phyloP scores from a whole-genome alignment of 768 basidiomycete genomes.

The Mrakia blollopis region DNA sequence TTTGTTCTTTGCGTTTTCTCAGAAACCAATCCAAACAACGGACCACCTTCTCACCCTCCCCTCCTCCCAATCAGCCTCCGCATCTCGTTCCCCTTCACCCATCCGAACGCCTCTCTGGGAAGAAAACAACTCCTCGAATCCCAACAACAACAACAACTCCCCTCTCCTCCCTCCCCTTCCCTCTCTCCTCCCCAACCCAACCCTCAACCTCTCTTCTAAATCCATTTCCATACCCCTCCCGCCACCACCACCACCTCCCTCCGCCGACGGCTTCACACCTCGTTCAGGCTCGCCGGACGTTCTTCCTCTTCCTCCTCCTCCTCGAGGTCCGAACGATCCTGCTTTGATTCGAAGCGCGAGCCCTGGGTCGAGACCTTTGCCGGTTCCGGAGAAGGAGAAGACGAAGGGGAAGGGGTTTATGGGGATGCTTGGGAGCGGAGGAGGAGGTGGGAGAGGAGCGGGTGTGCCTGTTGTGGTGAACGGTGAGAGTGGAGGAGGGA shows the following conservation, averaged over 20 bases:
- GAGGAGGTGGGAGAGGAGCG: background rate
- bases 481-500: background rate
- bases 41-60: slow-evolving; percentile 18
- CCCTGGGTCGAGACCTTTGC: slow-evolving; percentile 1
- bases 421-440: slow-evolving; percentile 9
- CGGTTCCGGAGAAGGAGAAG: slow-evolving; percentile 20
- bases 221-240: background rate
- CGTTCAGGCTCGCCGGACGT: background rate
- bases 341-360: background rate
- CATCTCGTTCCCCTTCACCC: slow-evolving; percentile 24
- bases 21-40: slow-evolving; percentile 22
- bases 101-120: slow-evolving; percentile 15
- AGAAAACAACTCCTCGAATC: background rate
- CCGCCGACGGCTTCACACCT: background rate
- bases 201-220: background rate
- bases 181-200: background rate
- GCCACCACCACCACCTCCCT: background rate
- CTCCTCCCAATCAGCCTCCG: background rate
- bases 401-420: slow-evolving; percentile 9
- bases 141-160: background rate
- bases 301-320: background rate
- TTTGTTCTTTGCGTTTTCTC: background rate
- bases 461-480: background rate
- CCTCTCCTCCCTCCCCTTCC: background rate
- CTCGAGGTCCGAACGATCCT: slow-evolving; percentile 17